Base-by-base conservation (phyloP, 331 rosid species). In the Malus hybrid region DNA sequence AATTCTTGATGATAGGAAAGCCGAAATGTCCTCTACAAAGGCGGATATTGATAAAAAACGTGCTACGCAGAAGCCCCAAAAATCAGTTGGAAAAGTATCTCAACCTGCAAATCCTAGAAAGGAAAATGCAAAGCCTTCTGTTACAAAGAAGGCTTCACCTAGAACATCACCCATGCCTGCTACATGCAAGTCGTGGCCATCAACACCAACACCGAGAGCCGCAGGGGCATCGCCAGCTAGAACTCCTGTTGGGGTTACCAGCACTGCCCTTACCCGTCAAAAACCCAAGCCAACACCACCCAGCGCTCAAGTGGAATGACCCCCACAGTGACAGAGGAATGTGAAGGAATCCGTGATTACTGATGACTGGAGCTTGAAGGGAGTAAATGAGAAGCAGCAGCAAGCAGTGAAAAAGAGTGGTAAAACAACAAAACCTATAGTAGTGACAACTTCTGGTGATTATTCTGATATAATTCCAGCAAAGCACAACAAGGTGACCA, bases 101-200 rank as follows among this genome's bases (percentile, higher is more conserved):
- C n/a, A n/a, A n/a, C n/a, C n/a, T n/a, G n/a, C n/a, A n/a, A n/a
- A n/a, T n/a, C n/a, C n/a, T n/a, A n/a, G n/a, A n/a, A n/a, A n/a
- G n/a, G n/a, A n/a, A n/a, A n/a, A n/a, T n/a, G n/a, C n/a, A n/a
- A n/a, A n/a, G n/a, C n/a, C n/a, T n/a, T n/a, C n/a, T n/a, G n/a
- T n/a, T n/a, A n/a, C n/a, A n/a, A n/a, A n/a, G n/a, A n/a, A n/a
- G n/a, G n/a, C n/a, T n/a, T n/a, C n/a, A n/a, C n/a, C n/a, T n/a
- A n/a, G n/a, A n/a, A n/a, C n/a, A n/a, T n/a, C n/a, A n/a, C n/a
- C n/a, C n/a, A n/a, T n/a, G n/a, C n/a, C n/a, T n/a, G n/a, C n/a
- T n/a, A n/a, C n/a, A n/a, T n/a, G n/a, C 1, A 94, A 92, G 84
- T 90, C 97, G 14, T 94, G 97, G 99, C 89, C 93, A 60, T 83